phyloP scores from a whole-genome alignment of 2,329 filamentous ascomycete species.

The Lojkania enalia region DNA sequence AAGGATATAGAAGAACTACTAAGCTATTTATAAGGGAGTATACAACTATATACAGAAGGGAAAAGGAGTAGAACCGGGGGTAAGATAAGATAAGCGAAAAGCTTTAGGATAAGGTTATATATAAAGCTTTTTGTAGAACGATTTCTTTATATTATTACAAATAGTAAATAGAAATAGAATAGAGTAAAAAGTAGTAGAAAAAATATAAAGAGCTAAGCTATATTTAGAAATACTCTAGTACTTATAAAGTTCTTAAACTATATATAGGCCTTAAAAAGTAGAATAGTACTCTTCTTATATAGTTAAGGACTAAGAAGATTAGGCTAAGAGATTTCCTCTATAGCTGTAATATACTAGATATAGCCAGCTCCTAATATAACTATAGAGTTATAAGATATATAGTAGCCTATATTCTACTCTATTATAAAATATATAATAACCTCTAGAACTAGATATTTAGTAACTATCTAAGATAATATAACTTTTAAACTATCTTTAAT shows the following conservation, averaged over 20 bases:
- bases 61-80: too few relatives aligned
- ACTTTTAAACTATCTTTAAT: slow-evolving; percentile 17
- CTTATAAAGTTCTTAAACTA: slow-evolving; percentile 14
- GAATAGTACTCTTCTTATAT: slow-evolving; percentile 18
- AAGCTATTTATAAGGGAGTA: too few relatives aligned
- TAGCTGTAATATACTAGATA: slow-evolving; percentile 12
- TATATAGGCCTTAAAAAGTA: slow-evolving; percentile 16
- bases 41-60: too few relatives aligned
- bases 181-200: neutral
- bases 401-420: slow-evolving; percentile 18
- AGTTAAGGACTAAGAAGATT: slow-evolving; percentile 21
- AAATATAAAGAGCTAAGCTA: neutral
- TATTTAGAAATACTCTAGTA: neutral
- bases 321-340: slow-evolving; percentile 22
- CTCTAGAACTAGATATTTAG: slow-evolving; percentile 19
- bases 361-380: slow-evolving; percentile 15
- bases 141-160: neutral
- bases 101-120: neutral
- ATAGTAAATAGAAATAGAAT: neutral
- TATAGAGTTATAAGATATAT: slow-evolving; percentile 21
- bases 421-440: slow-evolving; percentile 15
- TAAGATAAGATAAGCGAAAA: neutral
- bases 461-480: slow-evolving; percentile 18
- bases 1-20: too few relatives aligned
- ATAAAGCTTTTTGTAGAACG: neutral